Evolutionary conservation across 441 rosid species (phyloP), one percentile per base, ranked within the genome.

Genomic region (Arabidopsis hybrid): DNA sequence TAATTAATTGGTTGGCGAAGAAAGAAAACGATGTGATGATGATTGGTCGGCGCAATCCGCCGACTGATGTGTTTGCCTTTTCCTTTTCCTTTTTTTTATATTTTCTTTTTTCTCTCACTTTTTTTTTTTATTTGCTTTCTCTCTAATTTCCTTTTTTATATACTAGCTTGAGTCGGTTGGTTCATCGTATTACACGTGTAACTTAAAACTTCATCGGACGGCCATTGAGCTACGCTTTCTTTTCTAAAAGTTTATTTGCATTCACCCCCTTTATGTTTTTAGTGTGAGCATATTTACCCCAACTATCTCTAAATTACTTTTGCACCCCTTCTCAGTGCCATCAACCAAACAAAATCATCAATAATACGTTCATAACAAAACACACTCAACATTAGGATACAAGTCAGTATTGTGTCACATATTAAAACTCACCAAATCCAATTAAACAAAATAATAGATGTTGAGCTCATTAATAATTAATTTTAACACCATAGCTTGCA

Each of bases 21-120:
- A 65, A 35, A 64, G 77, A 84, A 69, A 82, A 72, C 42, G 84
- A 81, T 79, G 81, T 36, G 57, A 82, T 36, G 57, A 82, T 78
- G 78, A 82, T 78, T 87, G 94, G 95, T 85, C 90, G 96, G 91
- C 86, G 86, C 56, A 65, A 67, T 79, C 84, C 96, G 96, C 94
- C 94, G 90, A 92, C 96, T 84, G 67, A 26, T 84, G 71, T 82
- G 29, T 49, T 38, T 7, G 5, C 29, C 55, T 21, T 43, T 43
- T 34, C 32, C 59, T 16, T 63, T 61, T 16, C 2, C 18, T 6
- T 42, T 39, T 51, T 29, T 31, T 6, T 4, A 17, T 14, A 7
- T 31, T 17, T 32, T 52, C 1, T 12, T 40, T 55, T 18, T 49
- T 3, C 31, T 26, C 42, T 34, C 13, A 1, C 36, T 50, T 45